Evolutionary conservation across 352 stramenopile genomes (phyloP).

Genomic region (Hyaloperonospora brassicae): DNA sequence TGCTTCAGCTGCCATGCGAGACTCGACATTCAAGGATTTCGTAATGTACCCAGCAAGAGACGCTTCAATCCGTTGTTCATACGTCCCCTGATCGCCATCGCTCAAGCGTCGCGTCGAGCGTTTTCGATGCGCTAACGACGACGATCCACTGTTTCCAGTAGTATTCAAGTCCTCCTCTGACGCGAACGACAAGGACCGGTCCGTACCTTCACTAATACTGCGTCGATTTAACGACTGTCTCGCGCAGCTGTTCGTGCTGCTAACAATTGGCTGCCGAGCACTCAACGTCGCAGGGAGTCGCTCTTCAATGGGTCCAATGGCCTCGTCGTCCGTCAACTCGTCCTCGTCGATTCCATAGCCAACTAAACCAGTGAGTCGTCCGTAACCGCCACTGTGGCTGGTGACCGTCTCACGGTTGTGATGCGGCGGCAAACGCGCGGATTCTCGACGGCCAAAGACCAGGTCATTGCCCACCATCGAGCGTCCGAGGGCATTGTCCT

Average conservation of each 20-base stretch:
- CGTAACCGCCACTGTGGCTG: conserved; percentile 10
- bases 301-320: conserved; percentile 21
- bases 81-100: conserved; percentile 38
- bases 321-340: conserved; percentile 29
- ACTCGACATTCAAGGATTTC: conserved; percentile 41
- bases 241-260: conserved; percentile 19
- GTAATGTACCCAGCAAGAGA: conserved; percentile 47
- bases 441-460: conserved; percentile 36
- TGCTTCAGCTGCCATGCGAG: conserved; percentile 24
- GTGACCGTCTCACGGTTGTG: conserved; percentile 6
- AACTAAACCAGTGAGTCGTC: conserved; percentile 25
- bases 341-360: conserved; percentile 31
- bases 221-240: conserved; percentile 30
- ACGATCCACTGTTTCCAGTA: conserved; percentile 22
- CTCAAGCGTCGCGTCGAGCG: conserved; percentile 30
- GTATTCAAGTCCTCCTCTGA: conserved; percentile 41
- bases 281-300: conserved; percentile 17
- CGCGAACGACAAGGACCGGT: conserved; percentile 53
- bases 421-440: conserved; percentile 8
- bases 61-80: conserved; percentile 63
- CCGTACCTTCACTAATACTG: conserved; percentile 56
- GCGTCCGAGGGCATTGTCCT: conserved; percentile 26
- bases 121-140: conserved; percentile 20
- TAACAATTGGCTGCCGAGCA: conserved; percentile 10
- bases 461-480: conserved; percentile 39